These are phyloP conservation scores for Talaromyces atroroseus DNA, from an alignment of 2,329 filamentous ascomycete species.

Conservation along the genomic window DNA sequence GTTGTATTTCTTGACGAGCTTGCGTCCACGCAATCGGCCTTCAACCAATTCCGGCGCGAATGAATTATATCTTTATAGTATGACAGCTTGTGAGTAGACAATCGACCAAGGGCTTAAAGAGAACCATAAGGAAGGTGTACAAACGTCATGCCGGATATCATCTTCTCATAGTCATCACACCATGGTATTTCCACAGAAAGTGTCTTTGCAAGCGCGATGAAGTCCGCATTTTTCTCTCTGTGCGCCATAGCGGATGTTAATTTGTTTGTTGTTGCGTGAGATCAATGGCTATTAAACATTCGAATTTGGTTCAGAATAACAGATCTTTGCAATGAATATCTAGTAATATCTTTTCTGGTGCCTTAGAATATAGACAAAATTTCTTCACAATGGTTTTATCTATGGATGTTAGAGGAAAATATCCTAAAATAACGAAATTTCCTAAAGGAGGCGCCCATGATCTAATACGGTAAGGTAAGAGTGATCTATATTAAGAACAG, in stretches of 20 bases:
- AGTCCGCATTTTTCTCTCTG: neutral
- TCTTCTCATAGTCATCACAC: constrained; percentile 11
- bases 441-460: neutral
- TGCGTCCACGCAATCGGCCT: constrained; percentile 6
- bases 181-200: neutral
- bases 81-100: neutral
- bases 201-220: constrained; percentile 3
- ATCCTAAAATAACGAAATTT: neutral
- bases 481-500: too few species aligned
- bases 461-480: too few species aligned
- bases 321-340: too few species aligned
- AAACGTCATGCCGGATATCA: constrained; percentile 9
- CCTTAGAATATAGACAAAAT: too few species aligned
- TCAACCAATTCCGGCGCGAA: constrained; percentile 6
- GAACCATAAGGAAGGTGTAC: neutral
- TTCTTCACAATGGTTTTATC: too few species aligned
- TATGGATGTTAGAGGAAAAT: neutral
- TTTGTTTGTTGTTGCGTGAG: too few species aligned
- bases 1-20: constrained; percentile 9
- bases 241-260: neutral
- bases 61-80: constrained; percentile 3
- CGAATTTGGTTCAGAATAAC: too few species aligned
- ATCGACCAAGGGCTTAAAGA: neutral
- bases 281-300: too few species aligned
- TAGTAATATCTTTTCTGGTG: too few species aligned